Percentiles rank a stretch among this genome's conserved stretches.
Conservation (phyloP, 148 eudicot genomes). For the Fagopyrum homotropicum region DNA sequence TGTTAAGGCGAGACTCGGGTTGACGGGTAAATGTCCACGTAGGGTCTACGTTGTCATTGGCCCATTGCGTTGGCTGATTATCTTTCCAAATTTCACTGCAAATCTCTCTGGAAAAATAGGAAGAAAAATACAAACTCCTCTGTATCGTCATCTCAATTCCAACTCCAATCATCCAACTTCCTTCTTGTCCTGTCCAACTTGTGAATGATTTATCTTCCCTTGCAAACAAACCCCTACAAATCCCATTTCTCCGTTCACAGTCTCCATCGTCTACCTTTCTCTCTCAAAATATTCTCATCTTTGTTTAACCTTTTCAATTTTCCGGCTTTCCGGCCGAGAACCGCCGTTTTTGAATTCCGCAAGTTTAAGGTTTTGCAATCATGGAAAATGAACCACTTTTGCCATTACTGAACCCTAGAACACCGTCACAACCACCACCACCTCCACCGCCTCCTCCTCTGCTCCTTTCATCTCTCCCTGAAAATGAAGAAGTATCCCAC, state of each 20-base stretch:
- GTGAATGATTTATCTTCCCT: background rate
- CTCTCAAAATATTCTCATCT: background rate
- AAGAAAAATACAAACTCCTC: background rate
- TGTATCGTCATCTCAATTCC: background rate
- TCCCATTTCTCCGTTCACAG: background rate
- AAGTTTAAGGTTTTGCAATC: background rate
- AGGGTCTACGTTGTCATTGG: too few relatives aligned
- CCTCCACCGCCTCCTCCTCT: slow-evolving; percentile 29
- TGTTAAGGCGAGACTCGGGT: too few relatives aligned
- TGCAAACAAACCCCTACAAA: background rate
- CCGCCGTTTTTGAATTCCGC: background rate
- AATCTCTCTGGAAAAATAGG: background rate
- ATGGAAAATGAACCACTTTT: slow-evolving; percentile 77
- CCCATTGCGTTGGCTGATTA: too few relatives aligned
- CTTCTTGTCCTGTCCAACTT: background rate
- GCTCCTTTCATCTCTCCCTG: slow-evolving; percentile 37
- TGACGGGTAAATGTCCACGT: too few relatives aligned
- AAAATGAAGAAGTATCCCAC: slow-evolving; percentile 47
- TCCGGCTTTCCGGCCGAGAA: background rate
- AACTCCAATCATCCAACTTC: slow-evolving; percentile 7
- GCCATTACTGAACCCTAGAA: slow-evolving; percentile 31
- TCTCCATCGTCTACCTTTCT: background rate
- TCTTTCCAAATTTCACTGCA: background rate
- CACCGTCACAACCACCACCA: slow-evolving; percentile 20
- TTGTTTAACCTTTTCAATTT: background rate